Conservation (phyloP, 2,329 filamentous ascomycete genomes). For the Sclerotiophoma versabilis region DNA sequence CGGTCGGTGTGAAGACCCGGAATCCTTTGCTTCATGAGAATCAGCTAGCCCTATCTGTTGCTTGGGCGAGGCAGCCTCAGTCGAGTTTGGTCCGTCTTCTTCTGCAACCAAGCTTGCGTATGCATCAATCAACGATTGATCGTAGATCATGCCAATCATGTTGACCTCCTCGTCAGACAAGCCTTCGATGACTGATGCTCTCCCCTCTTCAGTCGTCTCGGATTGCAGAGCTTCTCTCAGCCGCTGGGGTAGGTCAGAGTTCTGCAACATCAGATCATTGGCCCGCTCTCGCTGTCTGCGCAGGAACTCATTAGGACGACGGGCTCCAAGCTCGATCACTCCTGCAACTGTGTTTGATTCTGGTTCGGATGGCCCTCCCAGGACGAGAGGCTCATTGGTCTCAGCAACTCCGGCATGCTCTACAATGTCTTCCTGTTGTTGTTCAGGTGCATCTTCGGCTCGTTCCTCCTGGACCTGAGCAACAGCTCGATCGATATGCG, state of each 20-base stretch:
- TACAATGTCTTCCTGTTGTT: constrained; percentile 11
- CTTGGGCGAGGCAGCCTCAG: constrained; percentile 12
- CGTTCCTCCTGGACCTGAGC: constrained; percentile 35
- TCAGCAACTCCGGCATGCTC: constrained; percentile 16
- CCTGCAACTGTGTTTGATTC: constrained; percentile 11
- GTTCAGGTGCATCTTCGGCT: constrained; percentile 14
- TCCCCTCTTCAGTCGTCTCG: neutral
- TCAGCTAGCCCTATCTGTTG: constrained; percentile 3
- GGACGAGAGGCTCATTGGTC: neutral
- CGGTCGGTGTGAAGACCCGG: constrained; percentile 45
- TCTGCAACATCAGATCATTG: constrained; percentile 8
- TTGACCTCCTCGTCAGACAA: constrained; percentile 10
- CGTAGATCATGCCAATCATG: constrained; percentile 11
- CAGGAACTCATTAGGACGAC: constrained; percentile 6
- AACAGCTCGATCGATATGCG: constrained; percentile 29
- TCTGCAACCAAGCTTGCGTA: constrained; percentile 9
- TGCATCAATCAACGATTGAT: constrained; percentile 18
- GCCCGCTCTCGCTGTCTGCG: constrained; percentile 11
- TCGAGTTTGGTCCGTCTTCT: constrained; percentile 10
- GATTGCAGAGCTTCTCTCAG: constrained; percentile 3
- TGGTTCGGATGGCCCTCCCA: neutral
- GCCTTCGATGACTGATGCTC: neutral
- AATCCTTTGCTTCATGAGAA: constrained; percentile 13
- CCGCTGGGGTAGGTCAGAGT: constrained; percentile 16
- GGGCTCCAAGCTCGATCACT: constrained; percentile 8